These are phyloP conservation scores for Lasiodiplodia sp. DNA, from an alignment of 2,329 filamentous ascomycete species.

Conservation along the genomic window DNA sequence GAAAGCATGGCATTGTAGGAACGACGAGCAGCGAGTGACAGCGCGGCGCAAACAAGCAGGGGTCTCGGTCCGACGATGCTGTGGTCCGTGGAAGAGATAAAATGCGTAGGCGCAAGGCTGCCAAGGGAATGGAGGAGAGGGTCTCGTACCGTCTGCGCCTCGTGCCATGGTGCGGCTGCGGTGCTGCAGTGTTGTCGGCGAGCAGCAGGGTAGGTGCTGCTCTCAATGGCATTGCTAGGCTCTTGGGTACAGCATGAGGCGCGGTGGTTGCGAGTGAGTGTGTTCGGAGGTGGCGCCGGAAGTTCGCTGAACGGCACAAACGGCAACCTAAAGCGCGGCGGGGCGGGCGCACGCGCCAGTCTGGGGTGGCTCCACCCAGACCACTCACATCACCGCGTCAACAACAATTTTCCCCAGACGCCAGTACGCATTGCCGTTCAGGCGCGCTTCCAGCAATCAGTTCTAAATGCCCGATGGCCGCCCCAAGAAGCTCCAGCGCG, in stretches of 20 bases:
- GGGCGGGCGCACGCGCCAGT: neutral
- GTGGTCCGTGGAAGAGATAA: neutral
- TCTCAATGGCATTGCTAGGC: too few species aligned
- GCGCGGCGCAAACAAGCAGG: neutral
- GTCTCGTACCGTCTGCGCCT: neutral
- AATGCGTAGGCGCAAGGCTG: neutral
- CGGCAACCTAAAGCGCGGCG: neutral
- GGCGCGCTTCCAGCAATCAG: neutral
- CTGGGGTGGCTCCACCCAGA: conserved; percentile 11
- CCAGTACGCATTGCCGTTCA: conserved; percentile 16
- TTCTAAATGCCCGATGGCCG: conserved; percentile 36
- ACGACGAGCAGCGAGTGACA: neutral
- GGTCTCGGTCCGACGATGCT: neutral
- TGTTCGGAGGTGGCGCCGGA: too few species aligned
- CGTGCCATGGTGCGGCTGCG: neutral
- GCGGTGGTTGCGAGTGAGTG: too few species aligned
- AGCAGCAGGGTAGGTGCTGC: too few species aligned
- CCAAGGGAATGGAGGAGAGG: neutral
- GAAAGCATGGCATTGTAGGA: neutral
- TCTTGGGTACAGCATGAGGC: too few species aligned
- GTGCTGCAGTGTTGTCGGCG: neutral
- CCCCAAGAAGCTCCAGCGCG: conserved; percentile 46
- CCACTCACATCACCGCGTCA: conserved; percentile 17
- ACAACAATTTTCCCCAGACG: neutral
- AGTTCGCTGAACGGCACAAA: too few species aligned